Evolutionary conservation across 2,329 filamentous ascomycete species (phyloP).

Genomic region (Dothideomycetes sp.): DNA sequence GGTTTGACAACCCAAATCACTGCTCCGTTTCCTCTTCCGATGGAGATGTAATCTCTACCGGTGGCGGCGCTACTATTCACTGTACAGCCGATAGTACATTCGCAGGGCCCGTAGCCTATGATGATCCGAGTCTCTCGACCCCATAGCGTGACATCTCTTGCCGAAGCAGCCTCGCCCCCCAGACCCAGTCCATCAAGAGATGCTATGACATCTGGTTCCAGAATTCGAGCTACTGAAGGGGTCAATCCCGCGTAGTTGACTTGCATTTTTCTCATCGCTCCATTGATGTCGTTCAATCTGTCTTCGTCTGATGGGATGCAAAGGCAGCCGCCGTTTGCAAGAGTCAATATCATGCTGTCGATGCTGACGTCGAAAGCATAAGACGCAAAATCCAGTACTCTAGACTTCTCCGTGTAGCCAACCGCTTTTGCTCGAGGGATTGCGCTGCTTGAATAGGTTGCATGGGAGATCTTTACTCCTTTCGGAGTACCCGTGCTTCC

Average conservation of each 20-base stretch:
- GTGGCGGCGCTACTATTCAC: conserved; percentile 10
- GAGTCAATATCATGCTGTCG: conserved; percentile 10
- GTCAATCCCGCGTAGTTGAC: conserved; percentile 35
- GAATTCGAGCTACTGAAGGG: conserved; percentile 30
- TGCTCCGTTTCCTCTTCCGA: conserved; percentile 12
- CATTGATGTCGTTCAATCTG: conserved; percentile 36
- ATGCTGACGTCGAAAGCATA: conserved; percentile 12
- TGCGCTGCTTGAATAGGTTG: conserved; percentile 44
- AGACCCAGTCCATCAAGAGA: conserved; percentile 30
- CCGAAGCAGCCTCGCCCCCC: conserved; percentile 32
- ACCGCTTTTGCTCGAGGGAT: conserved; percentile 27
- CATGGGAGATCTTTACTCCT: conserved; percentile 20
- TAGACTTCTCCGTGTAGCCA: conserved; percentile 4
- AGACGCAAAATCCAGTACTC: conserved; percentile 10
- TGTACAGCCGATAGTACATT: conserved; percentile 18
- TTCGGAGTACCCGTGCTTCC: conserved; percentile 19
- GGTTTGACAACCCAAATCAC: conserved; percentile 22
- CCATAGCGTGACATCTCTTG: conserved; percentile 27
- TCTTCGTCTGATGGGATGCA: conserved; percentile 33
- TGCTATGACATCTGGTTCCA: conserved; percentile 28
- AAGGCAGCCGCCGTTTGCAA: conserved; percentile 10
- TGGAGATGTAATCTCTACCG: conserved; percentile 8
- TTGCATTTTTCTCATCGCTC: conserved; percentile 24
- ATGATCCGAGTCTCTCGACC: conserved; percentile 25
- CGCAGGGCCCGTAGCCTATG: conserved; percentile 35